Conservation (phyloP, 2,329 filamentous ascomycete genomes). For the Fusarium sp. region DNA sequence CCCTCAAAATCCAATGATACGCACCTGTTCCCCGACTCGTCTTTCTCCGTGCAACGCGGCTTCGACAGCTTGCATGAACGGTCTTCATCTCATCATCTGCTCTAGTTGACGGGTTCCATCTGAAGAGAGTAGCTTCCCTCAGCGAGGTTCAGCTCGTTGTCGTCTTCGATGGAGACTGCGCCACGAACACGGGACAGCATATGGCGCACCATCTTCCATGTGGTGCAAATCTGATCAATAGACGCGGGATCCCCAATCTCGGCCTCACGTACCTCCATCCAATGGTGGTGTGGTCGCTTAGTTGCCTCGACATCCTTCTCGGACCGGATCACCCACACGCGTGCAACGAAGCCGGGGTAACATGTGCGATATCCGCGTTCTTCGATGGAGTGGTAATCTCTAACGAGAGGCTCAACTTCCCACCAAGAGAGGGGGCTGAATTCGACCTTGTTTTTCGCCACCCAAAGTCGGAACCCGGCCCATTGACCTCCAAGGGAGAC, state of each 20-base stretch:
- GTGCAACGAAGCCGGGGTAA: not conserved
- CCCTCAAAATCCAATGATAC: not conserved
- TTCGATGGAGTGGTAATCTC: rapidly evolving
- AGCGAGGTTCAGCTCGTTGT: rapidly evolving
- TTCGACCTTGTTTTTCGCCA: not conserved
- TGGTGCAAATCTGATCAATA: not conserved
- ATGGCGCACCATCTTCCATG: not conserved
- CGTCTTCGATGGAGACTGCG: rapidly evolving
- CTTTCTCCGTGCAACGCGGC: not conserved
- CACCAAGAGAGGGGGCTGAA: not conserved
- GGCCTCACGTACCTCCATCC: not conserved
- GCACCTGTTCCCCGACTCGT: not conserved
- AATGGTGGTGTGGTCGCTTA: not conserved
- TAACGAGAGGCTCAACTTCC: not conserved
- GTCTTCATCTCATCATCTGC: no score
- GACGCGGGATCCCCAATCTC: not conserved
- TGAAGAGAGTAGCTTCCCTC: rapidly evolving
- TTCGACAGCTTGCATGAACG: not conserved
- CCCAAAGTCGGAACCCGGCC: not conserved
- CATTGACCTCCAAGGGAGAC: not conserved
- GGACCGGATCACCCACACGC: rapidly evolving
- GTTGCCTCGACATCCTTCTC: not conserved
- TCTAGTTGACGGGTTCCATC: not conserved
- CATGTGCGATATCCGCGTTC: not conserved
- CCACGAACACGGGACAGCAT: not conserved